These are phyloP conservation scores for Mycena rosella DNA, from an alignment of 768 basidiomycete species.

Conservation along the genomic window DNA sequence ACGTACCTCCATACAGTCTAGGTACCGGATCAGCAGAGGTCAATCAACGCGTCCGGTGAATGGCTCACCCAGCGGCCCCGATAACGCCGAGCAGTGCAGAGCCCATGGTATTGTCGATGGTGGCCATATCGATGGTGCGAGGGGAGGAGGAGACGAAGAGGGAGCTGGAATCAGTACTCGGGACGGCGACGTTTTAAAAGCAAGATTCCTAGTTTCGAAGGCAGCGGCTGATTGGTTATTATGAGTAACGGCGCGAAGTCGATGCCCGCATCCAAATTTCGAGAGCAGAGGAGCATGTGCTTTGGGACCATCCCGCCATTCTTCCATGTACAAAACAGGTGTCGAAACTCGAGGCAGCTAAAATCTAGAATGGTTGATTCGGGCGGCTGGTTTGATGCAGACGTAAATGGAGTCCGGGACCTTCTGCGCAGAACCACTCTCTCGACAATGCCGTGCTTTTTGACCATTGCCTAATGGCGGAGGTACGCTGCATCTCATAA, in stretches of 20 bases:
- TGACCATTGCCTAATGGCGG: background rate
- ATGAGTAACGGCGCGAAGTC: constrained; percentile 32
- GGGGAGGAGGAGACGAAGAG: constrained; percentile 6
- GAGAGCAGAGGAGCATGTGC: constrained; percentile 23
- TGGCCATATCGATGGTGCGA: constrained; percentile 15
- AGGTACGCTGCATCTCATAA: too few relatives aligned
- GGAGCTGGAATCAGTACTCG: constrained; percentile 22
- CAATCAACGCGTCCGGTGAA: background rate
- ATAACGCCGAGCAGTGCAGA: constrained; percentile 30
- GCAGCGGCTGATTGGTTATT: constrained; percentile 32
- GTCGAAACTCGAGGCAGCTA: constrained; percentile 30
- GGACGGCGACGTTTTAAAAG: constrained; percentile 30
- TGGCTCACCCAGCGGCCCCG: constrained; percentile 32
- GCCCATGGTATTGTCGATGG: constrained; percentile 35
- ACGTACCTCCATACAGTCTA: constrained; percentile 68
- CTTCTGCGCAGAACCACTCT: constrained; percentile 15
- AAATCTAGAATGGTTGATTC: constrained; percentile 28
- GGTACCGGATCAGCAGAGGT: constrained; percentile 3
- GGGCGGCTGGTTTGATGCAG: constrained; percentile 18
- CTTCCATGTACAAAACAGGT: constrained; percentile 29
- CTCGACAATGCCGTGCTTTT: constrained; percentile 23
- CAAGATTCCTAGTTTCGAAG: constrained; percentile 31
- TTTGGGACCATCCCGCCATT: constrained; percentile 11
- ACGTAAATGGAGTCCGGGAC: constrained; percentile 21
- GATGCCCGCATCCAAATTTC: constrained; percentile 16